Percentiles rank a stretch among this genome's conserved stretches.
Evolutionary conservation across 2,329 filamentous ascomycete genomes (phyloP).

Genomic region (Nemania sp.): DNA sequence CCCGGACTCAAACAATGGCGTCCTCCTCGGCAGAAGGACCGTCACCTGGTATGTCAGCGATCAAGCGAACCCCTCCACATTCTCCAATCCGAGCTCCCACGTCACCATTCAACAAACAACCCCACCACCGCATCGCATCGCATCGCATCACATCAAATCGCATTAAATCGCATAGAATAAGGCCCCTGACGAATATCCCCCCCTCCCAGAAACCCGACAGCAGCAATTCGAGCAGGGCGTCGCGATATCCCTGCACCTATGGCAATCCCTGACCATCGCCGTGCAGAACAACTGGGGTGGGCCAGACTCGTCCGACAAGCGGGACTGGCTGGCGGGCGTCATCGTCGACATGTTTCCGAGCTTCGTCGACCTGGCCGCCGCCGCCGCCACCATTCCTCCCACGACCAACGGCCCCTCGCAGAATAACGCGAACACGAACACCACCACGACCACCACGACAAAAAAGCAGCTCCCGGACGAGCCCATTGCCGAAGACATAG

Average conservation of each 20-base stretch:
- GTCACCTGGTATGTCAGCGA: conserved; percentile 34
- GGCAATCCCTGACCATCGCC: conserved; percentile 85
- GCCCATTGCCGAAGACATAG: conserved; percentile 77
- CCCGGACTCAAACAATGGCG: conserved; percentile 7
- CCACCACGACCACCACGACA: neutral
- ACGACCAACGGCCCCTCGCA: neutral
- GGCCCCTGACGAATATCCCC: too few species aligned
- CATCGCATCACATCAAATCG: too few species aligned
- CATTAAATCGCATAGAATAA: too few species aligned
- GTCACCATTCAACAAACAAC: conserved; percentile 3
- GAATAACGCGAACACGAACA: neutral
- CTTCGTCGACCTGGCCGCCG: conserved; percentile 52
- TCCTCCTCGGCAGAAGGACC: conserved; percentile 27
- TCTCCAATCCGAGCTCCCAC: neutral
- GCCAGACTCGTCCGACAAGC: conserved; percentile 79
- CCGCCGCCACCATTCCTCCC: neutral
- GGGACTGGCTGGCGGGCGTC: conserved; percentile 93
- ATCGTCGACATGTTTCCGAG: conserved; percentile 80
- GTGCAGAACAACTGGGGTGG: conserved; percentile 90
- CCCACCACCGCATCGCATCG: conserved; percentile 17
- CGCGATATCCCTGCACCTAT: conserved; percentile 81
- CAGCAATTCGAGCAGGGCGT: conserved; percentile 83
- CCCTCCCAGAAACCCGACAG: conserved; percentile 55
- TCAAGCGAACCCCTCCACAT: neutral
- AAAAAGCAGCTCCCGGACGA: conserved; percentile 40